Conservation (phyloP, 345 rosid species). For the Linum lewisii region DNA sequence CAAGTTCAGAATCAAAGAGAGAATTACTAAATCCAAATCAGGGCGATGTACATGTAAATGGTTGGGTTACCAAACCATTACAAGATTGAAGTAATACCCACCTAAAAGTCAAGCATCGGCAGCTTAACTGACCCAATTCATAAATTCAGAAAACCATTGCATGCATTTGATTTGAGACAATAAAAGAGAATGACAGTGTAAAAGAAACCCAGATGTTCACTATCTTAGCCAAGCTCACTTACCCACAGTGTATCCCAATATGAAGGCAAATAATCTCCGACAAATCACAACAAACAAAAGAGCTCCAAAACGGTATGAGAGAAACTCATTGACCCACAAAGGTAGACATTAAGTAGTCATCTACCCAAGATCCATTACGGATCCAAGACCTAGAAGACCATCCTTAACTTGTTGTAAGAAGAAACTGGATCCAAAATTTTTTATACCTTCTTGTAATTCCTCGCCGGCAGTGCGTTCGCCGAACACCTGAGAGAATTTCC, state of each 20-base stretch:
- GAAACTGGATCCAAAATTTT: conserved; percentile 35
- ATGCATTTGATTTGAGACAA: background rate
- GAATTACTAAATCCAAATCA: background rate
- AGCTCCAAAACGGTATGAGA: conserved; percentile 8
- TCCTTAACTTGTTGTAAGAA: conserved; percentile 17
- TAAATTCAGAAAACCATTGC: conserved; percentile 7
- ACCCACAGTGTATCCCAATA: conserved; percentile 2
- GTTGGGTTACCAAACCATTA: background rate
- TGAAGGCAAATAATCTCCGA: conserved; percentile 1
- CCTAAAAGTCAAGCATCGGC: conserved; percentile 2
- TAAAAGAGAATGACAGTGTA: background rate
- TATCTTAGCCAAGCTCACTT: conserved; percentile 17
- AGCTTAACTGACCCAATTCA: conserved; percentile 6
- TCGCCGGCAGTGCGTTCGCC: conserved; percentile 93
- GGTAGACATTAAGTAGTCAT: conserved; percentile 15
- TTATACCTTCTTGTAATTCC: conserved; percentile 84
- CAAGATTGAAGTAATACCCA: conserved; percentile 13
- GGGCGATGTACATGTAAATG: background rate
- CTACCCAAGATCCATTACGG: conserved; percentile 37
- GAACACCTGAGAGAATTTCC: conserved; percentile 99
- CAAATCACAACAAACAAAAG: conserved; percentile 12
- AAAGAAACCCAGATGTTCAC: conserved; percentile 6
- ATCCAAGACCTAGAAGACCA: conserved; percentile 42
- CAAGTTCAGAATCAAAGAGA: background rate
- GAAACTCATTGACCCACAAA: conserved; percentile 26